Evolutionary conservation across 2,329 filamentous ascomycete genomes (phyloP).

Genomic region (Colletotrichum sp.): DNA sequence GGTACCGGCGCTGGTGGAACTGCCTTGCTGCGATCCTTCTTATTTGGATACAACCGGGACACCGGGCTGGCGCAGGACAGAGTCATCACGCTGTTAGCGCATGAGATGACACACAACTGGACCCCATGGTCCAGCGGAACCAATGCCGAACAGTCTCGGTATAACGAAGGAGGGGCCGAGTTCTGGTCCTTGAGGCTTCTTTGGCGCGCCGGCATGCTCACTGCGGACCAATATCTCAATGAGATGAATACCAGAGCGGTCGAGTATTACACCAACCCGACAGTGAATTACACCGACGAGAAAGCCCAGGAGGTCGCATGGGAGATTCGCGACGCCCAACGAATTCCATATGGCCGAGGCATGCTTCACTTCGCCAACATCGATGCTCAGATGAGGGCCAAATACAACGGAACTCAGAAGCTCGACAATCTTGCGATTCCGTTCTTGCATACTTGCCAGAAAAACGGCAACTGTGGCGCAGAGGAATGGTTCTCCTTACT

Average conservation of each 20-base stretch:
- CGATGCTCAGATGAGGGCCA: background rate
- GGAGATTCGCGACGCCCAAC: background rate
- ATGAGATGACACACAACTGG: constrained; percentile 6
- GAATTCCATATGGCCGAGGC: background rate
- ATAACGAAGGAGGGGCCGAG: constrained; percentile 2
- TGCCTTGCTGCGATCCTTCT: background rate
- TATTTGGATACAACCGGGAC: background rate
- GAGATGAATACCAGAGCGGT: background rate
- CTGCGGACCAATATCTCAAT: background rate
- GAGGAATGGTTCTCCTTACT: background rate
- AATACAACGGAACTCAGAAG: background rate
- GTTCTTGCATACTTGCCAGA: background rate
- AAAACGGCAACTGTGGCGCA: background rate
- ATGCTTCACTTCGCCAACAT: background rate
- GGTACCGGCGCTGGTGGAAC: background rate
- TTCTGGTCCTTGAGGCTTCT: constrained; percentile 5
- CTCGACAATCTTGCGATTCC: background rate
- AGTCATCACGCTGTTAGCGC: background rate
- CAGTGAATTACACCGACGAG: background rate
- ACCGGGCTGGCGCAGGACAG: background rate
- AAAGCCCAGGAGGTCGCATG: background rate
- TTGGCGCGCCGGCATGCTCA: background rate
- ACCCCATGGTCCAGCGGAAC: background rate
- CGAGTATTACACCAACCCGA: background rate
- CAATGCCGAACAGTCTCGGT: background rate